Percentiles rank a stretch among this genome's conserved stretches.
These are phyloP conservation scores for Lentinula raphanica DNA, from an alignment of 768 basidiomycete species.

Conservation along the genomic window DNA sequence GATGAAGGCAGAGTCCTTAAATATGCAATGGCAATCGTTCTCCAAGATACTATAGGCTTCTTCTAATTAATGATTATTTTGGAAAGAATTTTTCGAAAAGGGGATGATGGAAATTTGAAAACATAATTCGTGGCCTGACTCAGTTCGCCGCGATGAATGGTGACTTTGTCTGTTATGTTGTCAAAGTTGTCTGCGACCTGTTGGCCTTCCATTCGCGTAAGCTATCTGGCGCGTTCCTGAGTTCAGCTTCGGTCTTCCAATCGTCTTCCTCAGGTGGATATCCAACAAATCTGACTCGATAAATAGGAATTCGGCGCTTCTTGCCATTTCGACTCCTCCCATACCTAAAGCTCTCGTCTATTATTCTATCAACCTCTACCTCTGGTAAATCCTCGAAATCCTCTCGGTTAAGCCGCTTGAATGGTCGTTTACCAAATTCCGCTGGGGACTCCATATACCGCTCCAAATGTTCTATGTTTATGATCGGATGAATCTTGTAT, in stretches of 20 bases:
- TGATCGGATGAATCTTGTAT: slow-evolving; percentile 25
- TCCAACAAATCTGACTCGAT: slow-evolving; percentile 3
- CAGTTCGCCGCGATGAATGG: too few relatives aligned
- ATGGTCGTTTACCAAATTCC: slow-evolving; percentile 14
- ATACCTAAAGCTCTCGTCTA: not conserved
- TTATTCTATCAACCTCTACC: not conserved
- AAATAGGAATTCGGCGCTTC: not conserved
- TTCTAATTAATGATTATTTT: too few relatives aligned
- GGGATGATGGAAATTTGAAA: too few relatives aligned
- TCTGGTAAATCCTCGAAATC: slow-evolving; percentile 10
- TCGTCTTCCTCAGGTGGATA: not conserved
- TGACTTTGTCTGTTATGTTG: too few relatives aligned
- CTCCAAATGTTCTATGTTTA: slow-evolving; percentile 29
- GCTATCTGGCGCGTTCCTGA: not conserved
- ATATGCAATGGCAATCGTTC: too few relatives aligned
- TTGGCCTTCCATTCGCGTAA: not conserved
- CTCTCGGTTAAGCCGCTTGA: slow-evolving; percentile 4
- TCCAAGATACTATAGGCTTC: too few relatives aligned
- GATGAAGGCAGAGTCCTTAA: too few relatives aligned
- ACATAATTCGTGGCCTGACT: too few relatives aligned
- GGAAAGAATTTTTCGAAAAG: too few relatives aligned
- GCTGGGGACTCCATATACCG: slow-evolving; percentile 17
- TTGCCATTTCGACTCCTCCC: too few relatives aligned
- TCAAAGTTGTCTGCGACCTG: too few relatives aligned
- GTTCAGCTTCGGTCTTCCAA: not conserved